Percentiles rank a stretch among this genome's conserved stretches.
phyloP scores from a whole-genome alignment of 805 yeast genomes.

The Metschnikowia cerradonensis region DNA sequence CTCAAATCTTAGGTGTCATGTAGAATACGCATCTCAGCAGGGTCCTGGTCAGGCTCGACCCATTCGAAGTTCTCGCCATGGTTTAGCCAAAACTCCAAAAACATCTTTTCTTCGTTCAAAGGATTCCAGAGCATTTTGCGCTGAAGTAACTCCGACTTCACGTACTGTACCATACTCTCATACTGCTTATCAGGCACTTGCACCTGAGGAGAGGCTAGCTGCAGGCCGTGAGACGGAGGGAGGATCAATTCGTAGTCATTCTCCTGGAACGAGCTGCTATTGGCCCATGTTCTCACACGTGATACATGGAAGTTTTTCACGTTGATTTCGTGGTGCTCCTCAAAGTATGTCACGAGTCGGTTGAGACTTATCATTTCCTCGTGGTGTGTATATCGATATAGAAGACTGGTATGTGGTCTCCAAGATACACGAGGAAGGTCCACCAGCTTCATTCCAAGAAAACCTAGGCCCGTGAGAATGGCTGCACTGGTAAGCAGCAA shows the following conservation, averaged over 20 bases:
- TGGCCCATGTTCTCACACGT: conserved; percentile 2
- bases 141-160: conserved; percentile 10
- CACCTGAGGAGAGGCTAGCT: conserved; percentile 5
- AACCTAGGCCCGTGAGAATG: not conserved
- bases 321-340: conserved; percentile 41
- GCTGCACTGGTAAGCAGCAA: not conserved
- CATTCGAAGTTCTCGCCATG: conserved; percentile 80
- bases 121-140: conserved; percentile 19
- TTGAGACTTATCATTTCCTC: conserved; percentile 31
- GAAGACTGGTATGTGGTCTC: conserved; percentile 30
- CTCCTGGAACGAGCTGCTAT: conserved; percentile 1
- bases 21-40: conserved; percentile 46
- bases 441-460: conserved; percentile 1
- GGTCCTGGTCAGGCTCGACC: conserved; percentile 89
- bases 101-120: conserved; percentile 31
- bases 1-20: not conserved
- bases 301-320: conserved; percentile 34
- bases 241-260: conserved; percentile 11
- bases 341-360: conserved; percentile 36
- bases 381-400: conserved; percentile 26
- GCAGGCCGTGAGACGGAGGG: conserved; percentile 4
- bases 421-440: conserved; percentile 25
- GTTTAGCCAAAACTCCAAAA: conserved; percentile 35
- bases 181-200: conserved; percentile 9
- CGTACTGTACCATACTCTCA: conserved; percentile 5